phyloP scores from a whole-genome alignment of 2,329 filamentous ascomycete species.

The Apiospora rasikravindrae region DNA sequence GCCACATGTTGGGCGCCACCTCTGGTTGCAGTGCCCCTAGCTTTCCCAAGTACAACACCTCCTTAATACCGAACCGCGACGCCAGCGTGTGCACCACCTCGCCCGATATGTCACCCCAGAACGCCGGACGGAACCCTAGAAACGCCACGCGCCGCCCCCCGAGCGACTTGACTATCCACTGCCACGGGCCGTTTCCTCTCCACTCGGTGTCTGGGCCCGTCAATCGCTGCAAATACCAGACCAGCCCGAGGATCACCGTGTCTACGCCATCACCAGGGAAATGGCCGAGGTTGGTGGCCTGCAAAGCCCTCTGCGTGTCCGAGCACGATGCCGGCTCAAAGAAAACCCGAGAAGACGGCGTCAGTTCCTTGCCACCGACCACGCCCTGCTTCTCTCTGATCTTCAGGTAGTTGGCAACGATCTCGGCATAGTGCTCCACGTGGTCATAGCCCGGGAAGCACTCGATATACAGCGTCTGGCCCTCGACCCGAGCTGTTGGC shows the following conservation, averaged over 20 bases:
- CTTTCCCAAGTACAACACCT: constrained; percentile 26
- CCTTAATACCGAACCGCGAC: constrained; percentile 15
- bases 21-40: constrained; percentile 22
- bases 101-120: constrained; percentile 26
- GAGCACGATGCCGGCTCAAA: constrained; percentile 24
- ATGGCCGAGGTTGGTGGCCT: constrained; percentile 21
- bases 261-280: constrained; percentile 22
- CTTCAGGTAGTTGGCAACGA: constrained; percentile 24
- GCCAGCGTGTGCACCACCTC: constrained; percentile 25
- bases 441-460: constrained; percentile 31
- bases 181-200: constrained; percentile 21
- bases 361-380: not conserved
- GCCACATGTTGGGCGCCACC: constrained; percentile 23
- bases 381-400: constrained; percentile 2
- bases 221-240: constrained; percentile 21
- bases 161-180: constrained; percentile 22
- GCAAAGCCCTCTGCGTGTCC: constrained; percentile 20
- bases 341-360: constrained; percentile 22
- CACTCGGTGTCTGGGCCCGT: constrained; percentile 19
- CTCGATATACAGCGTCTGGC: constrained; percentile 27
- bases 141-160: constrained; percentile 23
- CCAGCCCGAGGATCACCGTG: constrained; percentile 24
- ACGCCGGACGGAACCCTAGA: constrained; percentile 24
- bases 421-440: constrained; percentile 28
- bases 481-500: constrained; percentile 24